These are phyloP conservation scores for Skeletonema tropicum DNA, from an alignment of 108 stramenopile genomes.

Conservation along the genomic window DNA sequence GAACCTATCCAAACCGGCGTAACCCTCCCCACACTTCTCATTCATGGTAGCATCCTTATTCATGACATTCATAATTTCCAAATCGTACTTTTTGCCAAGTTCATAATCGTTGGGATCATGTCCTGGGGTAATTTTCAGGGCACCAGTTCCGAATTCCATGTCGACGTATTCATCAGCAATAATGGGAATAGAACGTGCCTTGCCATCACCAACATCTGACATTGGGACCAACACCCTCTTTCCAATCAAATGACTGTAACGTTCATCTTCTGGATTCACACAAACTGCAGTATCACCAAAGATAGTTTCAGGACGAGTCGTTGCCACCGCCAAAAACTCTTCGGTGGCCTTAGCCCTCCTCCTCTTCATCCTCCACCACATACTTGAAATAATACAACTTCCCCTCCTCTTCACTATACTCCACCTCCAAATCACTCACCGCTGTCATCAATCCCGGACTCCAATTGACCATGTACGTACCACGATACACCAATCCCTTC, in stretches of 20 bases:
- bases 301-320: constrained; percentile 96
- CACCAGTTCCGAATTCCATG: constrained; percentile 96
- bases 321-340: constrained; percentile 91
- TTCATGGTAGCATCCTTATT: constrained; percentile 95
- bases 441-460: constrained; percentile 97
- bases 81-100: constrained; percentile 90
- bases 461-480: constrained; percentile 99
- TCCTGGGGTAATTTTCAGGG: constrained; percentile 96
- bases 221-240: constrained; percentile 88
- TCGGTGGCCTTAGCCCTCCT: constrained; percentile 27
- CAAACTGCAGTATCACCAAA: constrained; percentile 96
- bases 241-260: constrained; percentile 92
- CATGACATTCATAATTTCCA: constrained; percentile 95
- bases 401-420: constrained; percentile 92
- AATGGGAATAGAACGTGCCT: constrained; percentile 82
- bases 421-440: constrained; percentile 96
- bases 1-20: constrained; percentile 93
- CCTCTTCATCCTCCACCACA: constrained; percentile 75
- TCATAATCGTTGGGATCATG: constrained; percentile 98
- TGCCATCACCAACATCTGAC: constrained; percentile 33
- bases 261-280: constrained; percentile 93
- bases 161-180: constrained; percentile 97
- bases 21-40: constrained; percentile 70
- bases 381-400: constrained; percentile 98
- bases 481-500: constrained; percentile 93